Evolutionary conservation across 495 filamentous ascomycete genomes (phyloP).

Genomic region (Daldinia childiae): DNA sequence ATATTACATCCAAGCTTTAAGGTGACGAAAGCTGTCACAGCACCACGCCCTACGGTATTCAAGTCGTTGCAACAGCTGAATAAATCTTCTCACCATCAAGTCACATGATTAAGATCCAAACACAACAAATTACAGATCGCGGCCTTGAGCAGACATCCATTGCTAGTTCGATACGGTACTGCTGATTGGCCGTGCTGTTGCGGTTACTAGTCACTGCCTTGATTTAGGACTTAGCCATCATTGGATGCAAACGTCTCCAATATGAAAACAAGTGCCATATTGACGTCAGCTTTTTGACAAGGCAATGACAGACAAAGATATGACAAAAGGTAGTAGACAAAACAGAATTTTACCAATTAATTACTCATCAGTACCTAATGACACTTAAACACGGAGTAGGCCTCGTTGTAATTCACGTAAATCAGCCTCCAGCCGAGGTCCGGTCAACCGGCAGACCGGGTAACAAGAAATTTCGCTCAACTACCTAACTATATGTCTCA

Average conservation of each 20-base stretch:
- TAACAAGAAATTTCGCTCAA: constrained; percentile 16
- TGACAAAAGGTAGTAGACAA: not conserved
- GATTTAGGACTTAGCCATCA: constrained; percentile 5
- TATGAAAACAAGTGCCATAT: constrained; percentile 3
- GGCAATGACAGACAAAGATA: not conserved
- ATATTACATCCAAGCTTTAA: not conserved
- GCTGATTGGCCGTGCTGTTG: constrained; percentile 28
- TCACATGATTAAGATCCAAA: constrained; percentile 35
- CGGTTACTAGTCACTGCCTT: not conserved
- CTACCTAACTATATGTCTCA: constrained; percentile 12
- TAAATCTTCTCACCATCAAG: constrained; percentile 10
- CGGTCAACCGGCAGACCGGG: constrained; percentile 27
- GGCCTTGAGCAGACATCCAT: constrained; percentile 17
- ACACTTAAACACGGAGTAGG: constrained; percentile 19
- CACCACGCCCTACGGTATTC: constrained; percentile 2
- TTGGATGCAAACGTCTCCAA: constrained; percentile 8
- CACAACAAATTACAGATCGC: constrained; percentile 21
- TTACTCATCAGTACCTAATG: constrained; percentile 8
- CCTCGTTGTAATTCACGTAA: constrained; percentile 20
- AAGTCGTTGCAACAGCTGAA: not conserved
- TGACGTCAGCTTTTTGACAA: constrained; percentile 21
- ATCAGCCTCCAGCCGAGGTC: constrained; percentile 36
- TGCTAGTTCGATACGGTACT: constrained; percentile 4
- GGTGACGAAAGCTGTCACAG: constrained; percentile 6
- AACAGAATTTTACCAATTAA: constrained; percentile 16